phyloP scores from a whole-genome alignment of 805 yeast genomes.

The Candida hungchunana region DNA sequence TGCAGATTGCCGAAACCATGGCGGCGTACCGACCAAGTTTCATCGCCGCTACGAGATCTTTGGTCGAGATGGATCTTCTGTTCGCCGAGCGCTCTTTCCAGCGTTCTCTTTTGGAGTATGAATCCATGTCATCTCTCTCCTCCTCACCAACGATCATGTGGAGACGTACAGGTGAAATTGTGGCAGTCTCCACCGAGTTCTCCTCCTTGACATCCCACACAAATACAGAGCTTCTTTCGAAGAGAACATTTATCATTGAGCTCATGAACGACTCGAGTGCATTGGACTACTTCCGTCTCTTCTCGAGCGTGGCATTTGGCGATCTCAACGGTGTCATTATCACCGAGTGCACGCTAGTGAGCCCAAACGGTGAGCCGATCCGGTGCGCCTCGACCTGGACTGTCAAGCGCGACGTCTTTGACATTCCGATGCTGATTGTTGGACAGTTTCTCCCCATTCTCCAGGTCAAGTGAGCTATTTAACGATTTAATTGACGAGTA shows the following conservation, averaged over 20 bases:
- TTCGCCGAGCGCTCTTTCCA: conserved; percentile 58
- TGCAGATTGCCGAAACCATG: conserved; percentile 46
- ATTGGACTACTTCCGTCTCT: conserved; percentile 64
- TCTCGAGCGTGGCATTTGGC: conserved; percentile 53
- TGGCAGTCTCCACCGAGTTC: conserved; percentile 72
- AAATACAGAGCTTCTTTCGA: conserved; percentile 50
- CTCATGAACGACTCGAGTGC: conserved; percentile 78
- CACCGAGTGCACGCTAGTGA: conserved; percentile 35
- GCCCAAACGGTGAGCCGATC: conserved; percentile 37
- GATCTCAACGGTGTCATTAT: conserved; percentile 36
- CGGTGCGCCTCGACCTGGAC: conserved; percentile 83
- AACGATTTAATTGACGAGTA: too few relatives aligned
- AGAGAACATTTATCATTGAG: conserved; percentile 69
- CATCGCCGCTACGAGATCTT: conserved; percentile 67
- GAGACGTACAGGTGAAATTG: conserved; percentile 84
- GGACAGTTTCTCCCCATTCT: conserved; percentile 77
- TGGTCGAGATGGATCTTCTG: conserved; percentile 67
- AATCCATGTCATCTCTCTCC: conserved; percentile 43
- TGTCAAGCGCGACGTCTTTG: conserved; percentile 76
- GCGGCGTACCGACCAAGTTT: conserved; percentile 66
- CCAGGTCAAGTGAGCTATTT: conserved; percentile 17
- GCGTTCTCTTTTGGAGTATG: conserved; percentile 53
- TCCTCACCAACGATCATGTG: conserved; percentile 81
- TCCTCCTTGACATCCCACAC: conserved; percentile 65
- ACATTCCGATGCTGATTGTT: conserved; percentile 77